Conservation (phyloP, 495 filamentous ascomycete genomes). For the Daldinia bambusicola region DNA sequence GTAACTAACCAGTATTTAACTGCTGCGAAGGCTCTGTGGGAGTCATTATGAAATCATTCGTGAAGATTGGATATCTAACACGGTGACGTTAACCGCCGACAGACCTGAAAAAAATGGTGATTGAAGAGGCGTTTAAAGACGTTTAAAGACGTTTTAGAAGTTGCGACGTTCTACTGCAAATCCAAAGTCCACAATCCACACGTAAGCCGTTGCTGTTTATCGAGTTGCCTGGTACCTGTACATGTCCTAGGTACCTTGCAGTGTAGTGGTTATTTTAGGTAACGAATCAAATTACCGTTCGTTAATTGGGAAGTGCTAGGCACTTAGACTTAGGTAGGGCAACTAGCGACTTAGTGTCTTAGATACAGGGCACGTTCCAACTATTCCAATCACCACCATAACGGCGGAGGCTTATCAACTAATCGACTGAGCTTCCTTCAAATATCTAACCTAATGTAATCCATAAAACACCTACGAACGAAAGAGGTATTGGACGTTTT, state of each 20-base stretch:
- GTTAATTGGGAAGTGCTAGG: conserved; percentile 21
- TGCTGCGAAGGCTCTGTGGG: conserved; percentile 47
- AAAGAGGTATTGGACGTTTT: neutral
- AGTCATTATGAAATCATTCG: conserved; percentile 47
- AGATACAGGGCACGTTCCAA: conserved; percentile 17
- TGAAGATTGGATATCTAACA: conserved; percentile 19
- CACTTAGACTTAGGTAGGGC: neutral
- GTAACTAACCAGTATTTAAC: conserved; percentile 43
- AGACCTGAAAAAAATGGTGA: conserved; percentile 16
- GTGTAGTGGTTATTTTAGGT: conserved; percentile 27
- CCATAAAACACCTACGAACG: neutral
- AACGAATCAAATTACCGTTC: conserved; percentile 32
- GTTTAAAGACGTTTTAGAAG: conserved; percentile 3
- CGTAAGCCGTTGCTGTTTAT: conserved; percentile 40
- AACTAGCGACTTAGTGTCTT: neutral
- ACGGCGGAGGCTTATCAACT: neutral
- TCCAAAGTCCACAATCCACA: conserved; percentile 28
- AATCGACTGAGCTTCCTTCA: neutral
- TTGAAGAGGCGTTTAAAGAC: conserved; percentile 9
- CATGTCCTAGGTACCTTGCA: conserved; percentile 11
- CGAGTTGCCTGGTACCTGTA: conserved; percentile 31
- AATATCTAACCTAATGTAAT: no score
- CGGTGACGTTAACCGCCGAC: conserved; percentile 19
- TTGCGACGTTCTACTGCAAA: conserved; percentile 31
- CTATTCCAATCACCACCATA: conserved; percentile 1